Conservation (phyloP, 2,329 filamentous ascomycete species). For the Paecilomyces fulvus region DNA sequence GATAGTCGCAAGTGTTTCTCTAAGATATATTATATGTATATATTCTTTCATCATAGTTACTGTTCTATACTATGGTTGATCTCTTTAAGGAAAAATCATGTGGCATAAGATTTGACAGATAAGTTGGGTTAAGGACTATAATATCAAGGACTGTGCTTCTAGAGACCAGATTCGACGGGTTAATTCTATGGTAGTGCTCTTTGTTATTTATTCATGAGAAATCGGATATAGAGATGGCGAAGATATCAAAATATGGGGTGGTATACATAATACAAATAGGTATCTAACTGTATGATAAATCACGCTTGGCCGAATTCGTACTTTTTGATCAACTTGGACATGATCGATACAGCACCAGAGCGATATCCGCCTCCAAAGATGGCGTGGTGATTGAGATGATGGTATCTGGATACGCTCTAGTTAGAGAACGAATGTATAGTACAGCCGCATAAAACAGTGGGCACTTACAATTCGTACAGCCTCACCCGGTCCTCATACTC, state of each 20-base stretch:
- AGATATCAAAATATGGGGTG: background rate
- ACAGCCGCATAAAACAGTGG: background rate
- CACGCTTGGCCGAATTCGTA: slow-evolving; percentile 44
- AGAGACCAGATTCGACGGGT: too few relatives aligned
- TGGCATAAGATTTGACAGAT: too few relatives aligned
- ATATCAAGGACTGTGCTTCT: too few relatives aligned
- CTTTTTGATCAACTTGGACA: slow-evolving; percentile 63
- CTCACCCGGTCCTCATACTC: slow-evolving; percentile 79
- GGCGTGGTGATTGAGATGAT: slow-evolving; percentile 81
- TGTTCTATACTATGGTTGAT: too few relatives aligned
- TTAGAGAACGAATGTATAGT: background rate
- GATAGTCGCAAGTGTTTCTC: too few relatives aligned
- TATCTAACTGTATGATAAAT: background rate
- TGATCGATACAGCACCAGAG: slow-evolving; percentile 67
- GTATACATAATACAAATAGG: background rate
- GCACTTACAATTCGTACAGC: slow-evolving; percentile 71
- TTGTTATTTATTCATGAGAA: too few relatives aligned
- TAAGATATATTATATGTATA: too few relatives aligned
- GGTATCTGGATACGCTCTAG: slow-evolving; percentile 53
- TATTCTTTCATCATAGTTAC: too few relatives aligned
- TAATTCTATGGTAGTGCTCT: too few relatives aligned
- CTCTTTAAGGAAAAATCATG: too few relatives aligned
- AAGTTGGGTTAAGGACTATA: too few relatives aligned
- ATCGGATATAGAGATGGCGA: background rate
- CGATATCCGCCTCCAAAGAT: slow-evolving; percentile 77